phyloP scores from a whole-genome alignment of 345 rosid species.

The Arabidopsis thaliana region TAIR10.1 NC_003071.7:12734501-12735000 shows the following conservation, averaged over 20 bases:
- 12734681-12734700: neutral
- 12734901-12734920: neutral
- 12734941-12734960: neutral
- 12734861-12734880: neutral
- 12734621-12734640: slow-evolving; percentile 6
- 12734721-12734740: neutral
- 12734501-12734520: neutral
- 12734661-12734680: neutral
- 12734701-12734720: neutral
- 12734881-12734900: neutral
- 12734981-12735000: slow-evolving; percentile 2
- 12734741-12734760: neutral
- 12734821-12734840: neutral
- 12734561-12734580: neutral
- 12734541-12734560: neutral
- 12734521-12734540: neutral
- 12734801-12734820: neutral
- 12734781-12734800: neutral
- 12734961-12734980: neutral
- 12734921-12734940: slow-evolving; percentile 22
- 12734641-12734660: neutral
- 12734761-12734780: neutral
- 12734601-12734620: slow-evolving; percentile 30
- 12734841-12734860: slow-evolving; percentile 6
- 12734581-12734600: slow-evolving; percentile 18